Base-by-base conservation (phyloP, 768 basidiomycete species). In the Mycena metata region DNA sequence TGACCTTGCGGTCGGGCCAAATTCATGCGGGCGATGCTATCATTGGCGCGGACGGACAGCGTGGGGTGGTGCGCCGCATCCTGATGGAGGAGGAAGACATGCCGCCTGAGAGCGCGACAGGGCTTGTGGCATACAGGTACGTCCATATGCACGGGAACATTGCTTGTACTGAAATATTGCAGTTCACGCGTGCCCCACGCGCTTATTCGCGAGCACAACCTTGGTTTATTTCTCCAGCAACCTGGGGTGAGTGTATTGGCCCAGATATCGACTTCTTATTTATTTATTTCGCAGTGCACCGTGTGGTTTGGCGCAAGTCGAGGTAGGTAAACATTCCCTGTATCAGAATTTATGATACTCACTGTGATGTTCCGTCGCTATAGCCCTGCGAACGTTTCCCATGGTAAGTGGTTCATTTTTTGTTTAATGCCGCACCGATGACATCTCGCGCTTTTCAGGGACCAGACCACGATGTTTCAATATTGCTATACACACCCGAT, bases 21-120 rank as follows among this genome's bases (percentile, higher is more conserved):
- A 41, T 49, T 5, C 35, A 55, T 19, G 47, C 33, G 6, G 66
- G 21, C 16, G 60, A 67, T 19, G 66, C 24, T 12, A 56, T 67
- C 33, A 56, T 67, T 23, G 66, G 66, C 17, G 66, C 66, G n/a
- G 66, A 67, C 39, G 66, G 66, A 11, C 39, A 23, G 17, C 17
- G n/a, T 1, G 66, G 66, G 8, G 39, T 67, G 7, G 66, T 67
- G 5, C 59, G 66, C 17, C 30, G 45, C 15, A 17, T 19, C 2
- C 26, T 67, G 24, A 57, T 55, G 43, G 35, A 50, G 52, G 66
- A 57, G 24, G 58, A 67, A 46, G 59, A 15, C 6, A 12, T 16
- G 3, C 41, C 46, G 5, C 16, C 39, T 2, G 47, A 66, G 16
- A 33, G 23, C 19, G 56, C 23, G 2, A 50, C 49, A 8, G 64